These are phyloP conservation scores for Laburnicola sp. DNA, from an alignment of 2,329 filamentous ascomycete species.

Conservation along the genomic window DNA sequence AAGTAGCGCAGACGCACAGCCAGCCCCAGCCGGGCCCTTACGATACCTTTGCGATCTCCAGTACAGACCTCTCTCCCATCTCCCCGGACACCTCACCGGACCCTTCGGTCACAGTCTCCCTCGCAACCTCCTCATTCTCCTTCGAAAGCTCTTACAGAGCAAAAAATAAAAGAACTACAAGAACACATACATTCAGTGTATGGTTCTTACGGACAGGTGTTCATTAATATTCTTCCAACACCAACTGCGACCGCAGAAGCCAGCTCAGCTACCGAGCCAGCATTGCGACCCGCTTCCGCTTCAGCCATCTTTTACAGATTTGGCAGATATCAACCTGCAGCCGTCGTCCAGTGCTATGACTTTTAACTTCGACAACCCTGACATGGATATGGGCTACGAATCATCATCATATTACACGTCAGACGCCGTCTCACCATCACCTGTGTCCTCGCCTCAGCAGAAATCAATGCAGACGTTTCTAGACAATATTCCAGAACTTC, in stretches of 20 bases:
- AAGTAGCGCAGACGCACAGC: slow-evolving; percentile 88
- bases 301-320: slow-evolving; percentile 61
- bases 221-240: slow-evolving; percentile 57
- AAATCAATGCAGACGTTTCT: slow-evolving; percentile 40
- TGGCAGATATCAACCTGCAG: slow-evolving; percentile 51
- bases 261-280: slow-evolving; percentile 43
- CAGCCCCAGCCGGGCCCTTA: slow-evolving; percentile 74
- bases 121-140: slow-evolving; percentile 39
- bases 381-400: slow-evolving; percentile 52
- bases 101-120: slow-evolving; percentile 38
- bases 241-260: slow-evolving; percentile 55
- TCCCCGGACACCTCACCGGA: slow-evolving; percentile 40
- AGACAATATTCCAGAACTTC: slow-evolving; percentile 40
- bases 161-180: slow-evolving; percentile 48
- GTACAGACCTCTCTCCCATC: slow-evolving; percentile 43
- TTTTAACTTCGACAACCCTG: slow-evolving; percentile 45
- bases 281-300: slow-evolving; percentile 59
- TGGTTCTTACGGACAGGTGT: slow-evolving; percentile 47
- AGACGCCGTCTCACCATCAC: slow-evolving; percentile 53
- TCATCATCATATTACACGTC: slow-evolving; percentile 56
- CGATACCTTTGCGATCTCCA: slow-evolving; percentile 43
- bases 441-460: slow-evolving; percentile 42
- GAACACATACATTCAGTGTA: slow-evolving; percentile 51
- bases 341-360: slow-evolving; percentile 45
- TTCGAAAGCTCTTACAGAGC: slow-evolving; percentile 41